These are phyloP conservation scores for Phaeophleospora eucalypticola DNA, from an alignment of 2,329 filamentous ascomycete species.

Conservation along the genomic window DNA sequence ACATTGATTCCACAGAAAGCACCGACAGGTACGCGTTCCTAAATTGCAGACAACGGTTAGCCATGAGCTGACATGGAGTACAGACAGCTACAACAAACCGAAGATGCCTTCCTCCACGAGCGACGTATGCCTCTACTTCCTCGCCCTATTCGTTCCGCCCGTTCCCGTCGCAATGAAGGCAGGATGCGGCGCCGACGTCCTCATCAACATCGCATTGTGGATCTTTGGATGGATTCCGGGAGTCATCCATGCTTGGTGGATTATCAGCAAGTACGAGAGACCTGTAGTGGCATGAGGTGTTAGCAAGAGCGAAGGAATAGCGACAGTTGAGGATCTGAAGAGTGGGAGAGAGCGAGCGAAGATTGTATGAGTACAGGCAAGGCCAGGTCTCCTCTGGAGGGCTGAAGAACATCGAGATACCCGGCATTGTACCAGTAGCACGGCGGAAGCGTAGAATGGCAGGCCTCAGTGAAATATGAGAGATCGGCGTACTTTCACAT, in stretches of 20 bases:
- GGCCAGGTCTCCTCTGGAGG: too few species aligned
- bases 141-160: constrained; percentile 62
- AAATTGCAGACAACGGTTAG: too few species aligned
- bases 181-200: constrained; percentile 74
- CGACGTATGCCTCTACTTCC: constrained; percentile 16
- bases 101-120: constrained; percentile 12
- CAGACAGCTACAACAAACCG: not conserved
- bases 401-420: not conserved
- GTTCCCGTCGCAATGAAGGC: constrained; percentile 86
- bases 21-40: too few species aligned
- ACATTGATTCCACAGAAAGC: too few species aligned
- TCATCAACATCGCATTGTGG: constrained; percentile 86
- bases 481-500: not conserved
- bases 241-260: constrained; percentile 80
- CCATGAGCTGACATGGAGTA: too few species aligned
- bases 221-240: constrained; percentile 58
- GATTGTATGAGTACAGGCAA: too few species aligned
- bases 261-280: constrained; percentile 24
- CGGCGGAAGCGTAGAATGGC: not conserved
- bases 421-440: not conserved
- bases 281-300: not conserved
- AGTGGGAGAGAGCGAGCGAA: not conserved
- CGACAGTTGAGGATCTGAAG: not conserved
- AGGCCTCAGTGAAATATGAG: not conserved
- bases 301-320: not conserved